Evolutionary conservation across 208 protist species (phyloP), one percentile per base, ranked within the genome.

Genomic region (Sergeia podlipaevii): DNA sequence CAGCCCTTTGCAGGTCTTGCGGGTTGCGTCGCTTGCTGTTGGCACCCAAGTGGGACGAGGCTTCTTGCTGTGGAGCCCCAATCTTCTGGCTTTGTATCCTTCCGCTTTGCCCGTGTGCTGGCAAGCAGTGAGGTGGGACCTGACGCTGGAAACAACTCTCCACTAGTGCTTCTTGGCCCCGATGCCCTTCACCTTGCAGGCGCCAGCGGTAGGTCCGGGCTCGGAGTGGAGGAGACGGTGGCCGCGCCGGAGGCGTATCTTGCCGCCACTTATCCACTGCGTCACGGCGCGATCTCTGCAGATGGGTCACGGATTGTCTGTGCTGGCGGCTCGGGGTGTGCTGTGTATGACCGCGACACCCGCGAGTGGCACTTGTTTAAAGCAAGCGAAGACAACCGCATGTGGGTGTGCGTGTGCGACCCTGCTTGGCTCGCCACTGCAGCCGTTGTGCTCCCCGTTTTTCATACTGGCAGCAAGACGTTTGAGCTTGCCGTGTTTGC

Each of bases 381-480:
- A 32, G 43, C 74, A 18, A 52, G 62, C 30, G 36, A 55, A 21
- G 57, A 70, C 17, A 66, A 78, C 38, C 49, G 52, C 42, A 56
- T 47, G 3, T 70, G 82, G 21, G 54, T 44, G 30, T 83, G 70
- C 44, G 63, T 89, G 1, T 69, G 69, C 1, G 74, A 84, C 36
- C 82, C 81, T 2, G 56, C 70, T 18, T 93, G 81, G 76, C 60
- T 93, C 38, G 47, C 55, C 26, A 58, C 78, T 38, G 21, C 60
- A 4, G 56, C 71, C 2, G 58, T 85, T 10, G 73, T 61, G 4
- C 32, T 90, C 3, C 75, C 81, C 20, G 42, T 15, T 0, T 41
- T 59, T 20, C 55, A 60, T 13, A 54, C 51, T 23, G 48, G 52
- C 18, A 44, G 48, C 13, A 65, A 58, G 20, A 48, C 39, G 3